Evolutionary conservation across 1,284 basidiomycete species (phyloP).

Genomic region (Apiotrichum laibachii): DNA sequence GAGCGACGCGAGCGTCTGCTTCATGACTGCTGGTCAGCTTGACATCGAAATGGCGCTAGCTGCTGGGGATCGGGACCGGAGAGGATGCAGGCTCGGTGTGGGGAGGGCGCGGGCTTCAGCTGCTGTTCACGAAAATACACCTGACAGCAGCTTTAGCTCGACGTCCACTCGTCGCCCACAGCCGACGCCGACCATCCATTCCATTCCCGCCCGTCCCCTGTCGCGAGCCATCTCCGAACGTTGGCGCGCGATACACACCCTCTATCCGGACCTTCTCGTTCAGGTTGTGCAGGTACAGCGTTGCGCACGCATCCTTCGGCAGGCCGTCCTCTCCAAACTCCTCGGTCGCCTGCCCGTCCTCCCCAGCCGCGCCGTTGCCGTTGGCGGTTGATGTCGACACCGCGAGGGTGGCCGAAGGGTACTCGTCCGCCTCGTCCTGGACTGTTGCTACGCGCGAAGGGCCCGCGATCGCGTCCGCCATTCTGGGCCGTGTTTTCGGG

Average conservation of each 20-base stretch:
- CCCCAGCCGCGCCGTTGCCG: not conserved
- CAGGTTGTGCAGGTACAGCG: constrained; percentile 93
- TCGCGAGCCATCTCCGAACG: not conserved
- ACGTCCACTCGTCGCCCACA: no score
- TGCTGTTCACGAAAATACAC: no score
- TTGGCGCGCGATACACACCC: constrained; percentile 56
- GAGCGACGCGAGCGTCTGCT: constrained; percentile 78
- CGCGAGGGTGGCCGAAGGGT: constrained; percentile 9
- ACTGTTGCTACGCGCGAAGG: constrained; percentile 27
- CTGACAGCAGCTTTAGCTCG: no score
- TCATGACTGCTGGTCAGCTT: constrained; percentile 62
- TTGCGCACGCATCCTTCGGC: constrained; percentile 63
- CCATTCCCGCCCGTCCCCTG: not conserved
- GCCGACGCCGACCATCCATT: no score
- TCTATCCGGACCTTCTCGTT: constrained; percentile 93
- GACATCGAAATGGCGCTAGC: not conserved
- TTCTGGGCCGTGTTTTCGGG: constrained; percentile 5
- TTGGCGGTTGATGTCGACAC: not conserved
- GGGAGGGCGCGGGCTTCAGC: not conserved
- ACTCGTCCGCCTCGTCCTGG: constrained; percentile 26
- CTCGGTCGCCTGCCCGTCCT: constrained; percentile 19
- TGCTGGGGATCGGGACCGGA: not conserved
- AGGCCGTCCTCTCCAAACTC: constrained; percentile 35
- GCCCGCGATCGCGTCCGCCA: constrained; percentile 13
- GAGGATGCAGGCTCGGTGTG: not conserved